Evolutionary conservation across 805 yeast genomes (phyloP).

Genomic region (Candida broadrunensis): DNA sequence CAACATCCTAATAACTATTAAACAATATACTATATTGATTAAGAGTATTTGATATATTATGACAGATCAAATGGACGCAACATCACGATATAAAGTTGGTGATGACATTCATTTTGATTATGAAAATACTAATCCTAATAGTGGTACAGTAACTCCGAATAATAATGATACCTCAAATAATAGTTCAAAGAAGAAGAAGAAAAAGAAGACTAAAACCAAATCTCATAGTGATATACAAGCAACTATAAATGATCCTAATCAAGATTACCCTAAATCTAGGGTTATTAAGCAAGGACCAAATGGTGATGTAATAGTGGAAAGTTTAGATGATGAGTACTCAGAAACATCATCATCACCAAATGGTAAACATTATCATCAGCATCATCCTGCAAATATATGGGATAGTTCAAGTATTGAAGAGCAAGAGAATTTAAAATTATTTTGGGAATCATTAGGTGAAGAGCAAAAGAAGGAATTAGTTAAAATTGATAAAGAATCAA

Average conservation of each 20-base stretch:
- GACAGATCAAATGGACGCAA: slow-evolving; percentile 5
- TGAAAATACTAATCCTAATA: neutral
- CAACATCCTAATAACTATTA: no score
- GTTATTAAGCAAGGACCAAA: slow-evolving; percentile 68
- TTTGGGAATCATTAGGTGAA: slow-evolving; percentile 67
- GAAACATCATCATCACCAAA: neutral
- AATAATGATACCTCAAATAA: neutral
- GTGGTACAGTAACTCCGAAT: neutral
- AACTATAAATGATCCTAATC: slow-evolving; percentile 50
- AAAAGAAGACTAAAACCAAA: slow-evolving; percentile 21
- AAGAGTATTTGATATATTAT: slow-evolving; percentile 4
- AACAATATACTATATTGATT: no score
- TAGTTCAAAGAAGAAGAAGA: slow-evolving; percentile 24
- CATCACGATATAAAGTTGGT: slow-evolving; percentile 24
- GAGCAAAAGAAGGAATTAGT: slow-evolving; percentile 60
- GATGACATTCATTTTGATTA: slow-evolving; percentile 34
- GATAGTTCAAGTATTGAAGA: slow-evolving; percentile 49
- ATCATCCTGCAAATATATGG: slow-evolving; percentile 33
- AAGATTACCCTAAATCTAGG: slow-evolving; percentile 70
- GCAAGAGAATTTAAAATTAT: slow-evolving; percentile 46
- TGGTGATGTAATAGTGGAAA: slow-evolving; percentile 75
- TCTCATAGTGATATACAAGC: slow-evolving; percentile 28
- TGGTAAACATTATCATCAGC: slow-evolving; percentile 2
- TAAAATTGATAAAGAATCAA: slow-evolving; percentile 64
- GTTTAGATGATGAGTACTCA: slow-evolving; percentile 33